Evolutionary conservation across 23 red algal species (phyloP).

Genomic region (Gracilaria caudata): DNA sequence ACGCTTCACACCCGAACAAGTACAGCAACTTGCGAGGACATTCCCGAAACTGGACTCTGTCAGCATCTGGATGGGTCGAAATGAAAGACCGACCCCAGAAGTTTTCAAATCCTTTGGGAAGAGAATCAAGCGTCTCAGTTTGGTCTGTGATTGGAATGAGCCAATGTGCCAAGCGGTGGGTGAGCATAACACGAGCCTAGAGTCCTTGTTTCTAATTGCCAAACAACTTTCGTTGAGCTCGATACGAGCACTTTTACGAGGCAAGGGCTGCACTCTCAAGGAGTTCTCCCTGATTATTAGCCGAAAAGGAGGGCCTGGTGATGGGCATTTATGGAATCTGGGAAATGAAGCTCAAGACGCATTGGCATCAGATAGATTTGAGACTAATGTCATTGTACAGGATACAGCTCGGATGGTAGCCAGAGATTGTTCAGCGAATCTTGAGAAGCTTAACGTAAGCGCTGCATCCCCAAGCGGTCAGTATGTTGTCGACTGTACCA

Average conservation of each 20-base stretch:
- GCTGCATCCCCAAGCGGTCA: conserved; percentile 23
- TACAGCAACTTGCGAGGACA: conserved; percentile 1
- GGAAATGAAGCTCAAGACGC: conserved; percentile 3
- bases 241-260: conserved; percentile 10
- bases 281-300: conserved; percentile 58
- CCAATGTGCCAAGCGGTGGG: conserved; percentile 61
- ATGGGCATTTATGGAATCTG: conserved; percentile 14
- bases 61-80: conserved; percentile 49
- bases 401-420: conserved; percentile 55
- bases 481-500: conserved; percentile 54
- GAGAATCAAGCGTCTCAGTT: conserved; percentile 52
- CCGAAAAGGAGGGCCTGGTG: conserved; percentile 28
- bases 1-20: conserved; percentile 43
- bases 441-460: conserved; percentile 64
- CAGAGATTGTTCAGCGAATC: conserved; percentile 50
- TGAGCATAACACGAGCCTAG: conserved; percentile 45
- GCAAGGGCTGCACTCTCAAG: conserved; percentile 27
- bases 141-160: conserved; percentile 65
- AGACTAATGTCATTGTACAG: conserved; percentile 28
- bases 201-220: conserved; percentile 60
- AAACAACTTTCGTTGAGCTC: conserved; percentile 41
- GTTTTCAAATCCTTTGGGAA: conserved; percentile 52
- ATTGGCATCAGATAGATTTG: conserved; percentile 14
- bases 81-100: conserved; percentile 44
- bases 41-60: conserved; percentile 37